Evolutionary conservation across 768 basidiomycete genomes (phyloP), one percentile per base, ranked within the genome.

Genomic region (Mycena belliarum): DNA sequence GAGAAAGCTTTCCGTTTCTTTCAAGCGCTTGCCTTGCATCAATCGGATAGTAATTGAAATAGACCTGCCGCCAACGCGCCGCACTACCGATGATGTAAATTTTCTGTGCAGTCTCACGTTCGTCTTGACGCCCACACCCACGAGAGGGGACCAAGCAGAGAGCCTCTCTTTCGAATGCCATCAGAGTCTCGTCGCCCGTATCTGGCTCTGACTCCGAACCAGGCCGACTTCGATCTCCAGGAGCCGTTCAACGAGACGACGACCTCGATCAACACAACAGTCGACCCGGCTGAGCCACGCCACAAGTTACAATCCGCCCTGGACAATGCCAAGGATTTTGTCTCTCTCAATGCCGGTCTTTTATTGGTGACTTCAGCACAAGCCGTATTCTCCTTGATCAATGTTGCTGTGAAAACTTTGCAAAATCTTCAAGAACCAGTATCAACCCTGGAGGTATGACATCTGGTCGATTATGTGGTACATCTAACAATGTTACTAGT

Each of bases 391-490:
- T 77, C 85, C 8, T 67, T 79, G 26, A 86, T 87, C 78, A 84
- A 84, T 49, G 73, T 85, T 4, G 72, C 79, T 6, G 88, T 90
- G 42, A 89, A 90, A 71, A 76, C 75, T 58, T 70, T 91, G 57
- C 81, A 84, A 56, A 72, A 69, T 20, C 71, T 87, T 6, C 82
- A 86, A 59, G 74, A 80, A 12, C 87, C 85, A 1, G 80, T 86
- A 14, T 79, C 82, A 5, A 76, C 82, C 5, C 69, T 85, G 14
- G 77, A 87, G 78, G 85, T 84, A 60, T 15, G 76, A 1, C 7
- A 41, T 38, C 21, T 20, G 8, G 21, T 14, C 16, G 49, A 6
- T 10, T 35, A 40, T 63, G 33, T 15, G 25, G 21, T 6, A 57
- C 42, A 20, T 41, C 8, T 15, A 16, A 20, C 6, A n/a, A 12